These are phyloP conservation scores for Licmophora abbreviata DNA, from an alignment of 108 stramenopile genomes.

Conservation along the genomic window DNA sequence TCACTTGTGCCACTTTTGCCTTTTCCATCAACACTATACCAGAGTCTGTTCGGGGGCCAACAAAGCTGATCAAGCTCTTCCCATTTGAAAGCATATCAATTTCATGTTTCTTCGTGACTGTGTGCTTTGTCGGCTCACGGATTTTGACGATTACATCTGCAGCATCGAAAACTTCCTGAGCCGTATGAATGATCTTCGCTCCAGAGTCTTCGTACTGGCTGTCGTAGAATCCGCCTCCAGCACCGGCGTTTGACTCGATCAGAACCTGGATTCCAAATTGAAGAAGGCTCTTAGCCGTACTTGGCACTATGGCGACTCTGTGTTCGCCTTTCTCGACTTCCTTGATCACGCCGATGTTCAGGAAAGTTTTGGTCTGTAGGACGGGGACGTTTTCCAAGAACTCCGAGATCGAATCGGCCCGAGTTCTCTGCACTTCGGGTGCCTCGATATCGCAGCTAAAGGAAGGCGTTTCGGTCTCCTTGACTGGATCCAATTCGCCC, in stretches of 20 bases:
- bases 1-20: constrained; percentile 27
- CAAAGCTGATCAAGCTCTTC: constrained; percentile 61
- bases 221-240: constrained; percentile 58
- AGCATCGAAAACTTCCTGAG: constrained; percentile 35
- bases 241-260: constrained; percentile 57
- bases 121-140: constrained; percentile 47
- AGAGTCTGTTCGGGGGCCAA: constrained; percentile 39
- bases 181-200: constrained; percentile 36
- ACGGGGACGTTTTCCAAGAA: constrained; percentile 34
- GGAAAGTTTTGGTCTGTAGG: constrained; percentile 28
- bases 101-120: constrained; percentile 47
- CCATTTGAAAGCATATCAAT: constrained; percentile 47
- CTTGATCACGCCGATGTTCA: constrained; percentile 63
- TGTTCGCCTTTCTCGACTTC: constrained; percentile 54
- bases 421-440: constrained; percentile 3
- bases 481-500: constrained; percentile 5
- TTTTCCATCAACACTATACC: constrained; percentile 50
- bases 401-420: constrained; percentile 14
- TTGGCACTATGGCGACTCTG: constrained; percentile 48
- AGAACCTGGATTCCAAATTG: constrained; percentile 40
- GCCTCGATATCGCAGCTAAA: constrained; percentile 1
- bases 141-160: constrained; percentile 51
- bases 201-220: constrained; percentile 59
- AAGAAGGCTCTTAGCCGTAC: constrained; percentile 33
- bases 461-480: constrained; percentile 6